Evolutionary conservation across 768 basidiomycete species (phyloP).

Genomic region (Calocera viscosa): DNA sequence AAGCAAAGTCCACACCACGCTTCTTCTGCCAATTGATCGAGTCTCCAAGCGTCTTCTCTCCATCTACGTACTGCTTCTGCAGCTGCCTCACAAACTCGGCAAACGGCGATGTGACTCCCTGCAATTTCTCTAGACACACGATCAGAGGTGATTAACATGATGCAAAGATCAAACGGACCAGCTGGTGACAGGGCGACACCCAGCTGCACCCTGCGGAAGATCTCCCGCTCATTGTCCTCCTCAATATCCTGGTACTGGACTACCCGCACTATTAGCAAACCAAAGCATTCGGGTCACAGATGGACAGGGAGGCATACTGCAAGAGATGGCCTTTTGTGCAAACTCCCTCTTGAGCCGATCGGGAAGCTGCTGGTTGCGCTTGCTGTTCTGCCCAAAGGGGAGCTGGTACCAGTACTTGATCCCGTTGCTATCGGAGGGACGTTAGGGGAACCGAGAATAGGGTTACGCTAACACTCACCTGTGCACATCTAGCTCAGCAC

Average conservation of each 20-base stretch:
- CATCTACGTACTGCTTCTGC: slow-evolving; percentile 43
- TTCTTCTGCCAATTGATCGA: slow-evolving; percentile 50
- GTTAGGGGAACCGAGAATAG: too few relatives aligned
- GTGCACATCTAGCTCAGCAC: background rate
- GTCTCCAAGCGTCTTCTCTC: slow-evolving; percentile 45
- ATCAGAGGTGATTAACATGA: background rate
- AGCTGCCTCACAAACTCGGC: slow-evolving; percentile 53
- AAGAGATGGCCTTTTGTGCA: slow-evolving; percentile 17
- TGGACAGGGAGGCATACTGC: background rate
- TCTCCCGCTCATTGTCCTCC: slow-evolving; percentile 54
- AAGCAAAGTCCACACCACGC: slow-evolving; percentile 66
- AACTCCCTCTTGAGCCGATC: slow-evolving; percentile 16
- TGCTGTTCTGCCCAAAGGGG: background rate
- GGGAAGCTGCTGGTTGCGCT: slow-evolving; percentile 17
- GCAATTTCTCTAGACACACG: slow-evolving; percentile 50
- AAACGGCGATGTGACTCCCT: slow-evolving; percentile 63
- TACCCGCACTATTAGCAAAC: slow-evolving; percentile 21
- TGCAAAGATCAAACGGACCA: slow-evolving; percentile 32
- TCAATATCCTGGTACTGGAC: slow-evolving; percentile 55
- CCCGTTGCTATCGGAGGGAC: background rate
- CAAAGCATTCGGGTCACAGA: background rate
- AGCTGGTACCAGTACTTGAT: slow-evolving; percentile 18
- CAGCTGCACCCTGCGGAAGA: slow-evolving; percentile 56
- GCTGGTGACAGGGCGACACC: slow-evolving; percentile 63
- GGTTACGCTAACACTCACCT: background rate